Conservation (phyloP, 495 filamentous ascomycete genomes). For the Chlorociboria aeruginascens region DNA sequence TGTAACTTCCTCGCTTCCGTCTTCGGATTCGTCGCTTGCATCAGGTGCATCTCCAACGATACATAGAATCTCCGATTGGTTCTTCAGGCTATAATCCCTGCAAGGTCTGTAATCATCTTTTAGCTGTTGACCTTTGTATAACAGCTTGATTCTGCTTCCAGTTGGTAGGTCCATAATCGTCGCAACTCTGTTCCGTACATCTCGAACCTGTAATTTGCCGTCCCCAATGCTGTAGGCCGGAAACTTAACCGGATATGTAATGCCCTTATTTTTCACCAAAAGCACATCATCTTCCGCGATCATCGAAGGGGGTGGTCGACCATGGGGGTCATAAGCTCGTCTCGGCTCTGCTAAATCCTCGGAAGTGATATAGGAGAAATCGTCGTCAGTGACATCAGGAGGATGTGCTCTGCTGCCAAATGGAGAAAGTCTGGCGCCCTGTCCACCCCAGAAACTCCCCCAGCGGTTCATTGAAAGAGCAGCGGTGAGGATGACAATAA, state of each 20-base stretch:
- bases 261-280: constrained; percentile 56
- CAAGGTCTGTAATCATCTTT: constrained; percentile 53
- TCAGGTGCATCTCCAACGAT: constrained; percentile 37
- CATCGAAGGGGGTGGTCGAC: constrained; percentile 21
- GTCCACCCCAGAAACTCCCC: constrained; percentile 17
- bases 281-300: constrained; percentile 63
- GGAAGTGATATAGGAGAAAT: constrained; percentile 72
- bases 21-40: constrained; percentile 21
- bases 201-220: constrained; percentile 55
- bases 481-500: constrained; percentile 9
- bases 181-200: constrained; percentile 53
- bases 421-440: constrained; percentile 30
- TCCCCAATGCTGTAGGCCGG: constrained; percentile 73
- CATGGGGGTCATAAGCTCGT: constrained; percentile 26
- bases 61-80: constrained; percentile 64
- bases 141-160: constrained; percentile 51
- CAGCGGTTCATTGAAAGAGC: constrained; percentile 20
- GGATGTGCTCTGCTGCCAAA: constrained; percentile 28
- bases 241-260: constrained; percentile 68
- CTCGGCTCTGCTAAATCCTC: constrained; percentile 46
- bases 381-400: constrained; percentile 59
- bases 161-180: constrained; percentile 47
- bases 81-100: constrained; percentile 64
- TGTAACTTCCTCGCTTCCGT: constrained; percentile 22
- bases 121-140: constrained; percentile 73